Conservation (phyloP, 2,329 filamentous ascomycete genomes). For the Fusarium zealandicum region DNA sequence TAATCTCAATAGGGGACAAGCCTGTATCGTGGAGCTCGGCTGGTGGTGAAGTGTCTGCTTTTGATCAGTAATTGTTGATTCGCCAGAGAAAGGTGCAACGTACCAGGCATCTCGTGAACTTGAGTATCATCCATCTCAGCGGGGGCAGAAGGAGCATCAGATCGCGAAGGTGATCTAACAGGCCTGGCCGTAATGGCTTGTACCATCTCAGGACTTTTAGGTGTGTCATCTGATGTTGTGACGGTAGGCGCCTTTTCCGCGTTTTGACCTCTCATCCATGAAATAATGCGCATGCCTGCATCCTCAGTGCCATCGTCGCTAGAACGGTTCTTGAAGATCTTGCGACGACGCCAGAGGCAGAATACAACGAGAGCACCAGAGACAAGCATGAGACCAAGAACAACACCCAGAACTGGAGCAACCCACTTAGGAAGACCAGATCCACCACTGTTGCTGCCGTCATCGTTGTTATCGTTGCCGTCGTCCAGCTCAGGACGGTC, state of each 20-base stretch:
- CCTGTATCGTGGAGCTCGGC: slow-evolving; percentile 56
- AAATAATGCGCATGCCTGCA: slow-evolving; percentile 55
- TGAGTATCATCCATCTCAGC: slow-evolving; percentile 54
- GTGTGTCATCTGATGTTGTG: slow-evolving; percentile 53
- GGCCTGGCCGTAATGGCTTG: slow-evolving; percentile 40
- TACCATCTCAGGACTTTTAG: slow-evolving; percentile 50
- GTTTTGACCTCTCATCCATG: slow-evolving; percentile 60
- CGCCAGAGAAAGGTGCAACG: slow-evolving; percentile 19
- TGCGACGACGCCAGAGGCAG: slow-evolving; percentile 61
- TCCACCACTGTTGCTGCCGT: slow-evolving; percentile 40
- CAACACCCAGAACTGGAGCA: slow-evolving; percentile 67
- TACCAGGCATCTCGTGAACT: slow-evolving; percentile 58
- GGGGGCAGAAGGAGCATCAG: slow-evolving; percentile 19
- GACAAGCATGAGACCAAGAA: slow-evolving; percentile 65
- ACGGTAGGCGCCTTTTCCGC: slow-evolving; percentile 54
- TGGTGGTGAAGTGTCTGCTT: slow-evolving; percentile 52
- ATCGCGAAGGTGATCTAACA: slow-evolving; percentile 19
- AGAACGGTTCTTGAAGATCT: slow-evolving; percentile 48
- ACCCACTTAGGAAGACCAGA: slow-evolving; percentile 62
- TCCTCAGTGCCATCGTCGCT: slow-evolving; percentile 55
- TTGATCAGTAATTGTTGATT: neutral
- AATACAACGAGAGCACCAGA: slow-evolving; percentile 59
- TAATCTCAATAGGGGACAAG: slow-evolving; percentile 50
- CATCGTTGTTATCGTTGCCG: slow-evolving; percentile 28
- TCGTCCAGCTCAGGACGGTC: slow-evolving; percentile 27